Conservation (phyloP, 768 basidiomycete species). For the Neoboletus brunneissimus region DNA sequence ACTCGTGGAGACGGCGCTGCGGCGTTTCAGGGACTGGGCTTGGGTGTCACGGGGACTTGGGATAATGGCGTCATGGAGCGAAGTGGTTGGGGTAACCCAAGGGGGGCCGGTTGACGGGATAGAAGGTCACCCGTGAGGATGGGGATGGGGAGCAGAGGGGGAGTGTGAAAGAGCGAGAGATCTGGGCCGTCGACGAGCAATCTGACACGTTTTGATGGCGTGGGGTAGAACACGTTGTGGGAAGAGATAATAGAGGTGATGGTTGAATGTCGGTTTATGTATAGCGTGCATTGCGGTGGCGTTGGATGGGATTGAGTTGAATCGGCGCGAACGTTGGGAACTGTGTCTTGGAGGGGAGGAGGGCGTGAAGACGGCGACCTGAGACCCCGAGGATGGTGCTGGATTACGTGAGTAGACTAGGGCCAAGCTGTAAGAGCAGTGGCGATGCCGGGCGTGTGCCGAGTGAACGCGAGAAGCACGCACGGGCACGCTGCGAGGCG, state of each 20-base stretch:
- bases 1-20: conserved; percentile 25
- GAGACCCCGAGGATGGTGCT: background rate
- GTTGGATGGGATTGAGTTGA: background rate
- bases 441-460: conserved; percentile 8
- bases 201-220: conserved; percentile 26
- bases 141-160: background rate
- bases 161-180: background rate
- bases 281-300: background rate
- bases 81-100: background rate
- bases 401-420: conserved; percentile 10
- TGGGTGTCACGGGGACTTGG: conserved; percentile 8
- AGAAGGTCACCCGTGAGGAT: background rate
- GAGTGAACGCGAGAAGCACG: background rate
- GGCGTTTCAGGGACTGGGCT: conserved; percentile 22
- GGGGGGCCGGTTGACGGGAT: background rate
- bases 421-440: conserved; percentile 17
- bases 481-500: conserved; percentile 8
- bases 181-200: background rate
- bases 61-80: conserved; percentile 3
- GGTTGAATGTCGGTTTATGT: background rate
- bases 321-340: background rate
- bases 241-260: background rate
- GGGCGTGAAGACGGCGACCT: background rate
- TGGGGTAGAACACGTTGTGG: conserved; percentile 17
- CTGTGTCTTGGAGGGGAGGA: too few relatives aligned